Evolutionary conservation across 1,284 basidiomycete species (phyloP).

Genomic region (Microbotryum saponariae): DNA sequence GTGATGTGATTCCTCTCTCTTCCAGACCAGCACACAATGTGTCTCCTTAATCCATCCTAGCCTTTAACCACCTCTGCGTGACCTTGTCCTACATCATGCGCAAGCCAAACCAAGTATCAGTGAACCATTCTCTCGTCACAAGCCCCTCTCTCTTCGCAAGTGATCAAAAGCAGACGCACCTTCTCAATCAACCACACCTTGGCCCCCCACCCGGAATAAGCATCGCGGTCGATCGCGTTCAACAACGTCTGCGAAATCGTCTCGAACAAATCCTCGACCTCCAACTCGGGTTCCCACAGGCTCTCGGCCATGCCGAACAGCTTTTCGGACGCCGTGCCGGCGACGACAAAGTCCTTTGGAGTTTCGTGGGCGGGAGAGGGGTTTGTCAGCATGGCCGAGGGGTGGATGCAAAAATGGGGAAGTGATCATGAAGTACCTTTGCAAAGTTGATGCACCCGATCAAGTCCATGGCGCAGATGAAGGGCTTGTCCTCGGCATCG

Average conservation of each 20-base stretch:
- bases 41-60: slow-evolving; percentile 67
- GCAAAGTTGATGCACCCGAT: slow-evolving; percentile 94
- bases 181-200: slow-evolving; percentile 88
- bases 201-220: slow-evolving; percentile 94
- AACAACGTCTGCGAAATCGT: slow-evolving; percentile 94
- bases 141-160: background rate
- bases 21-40: too few relatives aligned
- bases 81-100: slow-evolving; percentile 33
- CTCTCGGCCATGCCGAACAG: slow-evolving; percentile 96
- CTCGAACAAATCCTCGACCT: slow-evolving; percentile 95
- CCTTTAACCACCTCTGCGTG: slow-evolving; percentile 58
- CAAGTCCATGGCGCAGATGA: slow-evolving; percentile 91
- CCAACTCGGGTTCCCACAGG: slow-evolving; percentile 95
- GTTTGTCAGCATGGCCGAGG: background rate
- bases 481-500: slow-evolving; percentile 74
- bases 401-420: slow-evolving; percentile 35
- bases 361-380: background rate
- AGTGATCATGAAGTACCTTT: slow-evolving; percentile 44
- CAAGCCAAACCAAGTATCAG: background rate
- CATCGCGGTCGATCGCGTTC: slow-evolving; percentile 93
- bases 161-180: slow-evolving; percentile 43
- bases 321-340: slow-evolving; percentile 87
- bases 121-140: background rate
- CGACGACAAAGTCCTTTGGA: slow-evolving; percentile 79
- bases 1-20: too few relatives aligned